phyloP scores from a whole-genome alignment of 139 green algal genomes.

The Chlorella sp. region DNA sequence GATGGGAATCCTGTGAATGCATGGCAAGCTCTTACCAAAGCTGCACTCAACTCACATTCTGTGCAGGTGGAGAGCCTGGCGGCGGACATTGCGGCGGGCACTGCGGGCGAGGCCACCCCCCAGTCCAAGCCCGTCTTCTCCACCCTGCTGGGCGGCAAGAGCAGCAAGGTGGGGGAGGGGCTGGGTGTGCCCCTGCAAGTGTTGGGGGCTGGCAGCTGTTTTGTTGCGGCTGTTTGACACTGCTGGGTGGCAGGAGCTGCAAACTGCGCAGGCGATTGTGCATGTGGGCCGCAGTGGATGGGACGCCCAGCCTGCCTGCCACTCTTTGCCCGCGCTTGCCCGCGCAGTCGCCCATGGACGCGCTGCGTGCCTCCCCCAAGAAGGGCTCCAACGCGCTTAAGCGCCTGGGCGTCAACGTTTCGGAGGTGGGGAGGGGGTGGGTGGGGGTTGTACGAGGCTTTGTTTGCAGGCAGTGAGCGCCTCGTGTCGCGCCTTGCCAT shows the following conservation, averaged over 20 bases:
- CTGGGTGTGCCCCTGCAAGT: neutral
- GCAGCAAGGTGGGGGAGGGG: neutral
- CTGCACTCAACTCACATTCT: neutral
- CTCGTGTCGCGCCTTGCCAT: neutral
- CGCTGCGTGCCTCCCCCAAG: neutral
- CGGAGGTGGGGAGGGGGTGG: neutral
- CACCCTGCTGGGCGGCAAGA: conserved; percentile 19
- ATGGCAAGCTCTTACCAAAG: neutral
- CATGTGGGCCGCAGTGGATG: neutral
- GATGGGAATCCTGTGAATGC: neutral
- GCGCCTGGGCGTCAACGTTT: conserved; percentile 21
- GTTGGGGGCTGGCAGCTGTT: neutral
- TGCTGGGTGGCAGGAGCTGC: neutral
- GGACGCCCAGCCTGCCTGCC: neutral
- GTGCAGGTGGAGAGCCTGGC: conserved; percentile 24
- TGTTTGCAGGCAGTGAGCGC: neutral
- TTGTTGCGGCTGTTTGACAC: neutral
- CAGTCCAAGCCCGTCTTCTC: conserved; percentile 20
- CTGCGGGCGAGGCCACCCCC: neutral
- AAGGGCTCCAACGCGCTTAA: conserved; percentile 24
- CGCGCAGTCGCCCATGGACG: neutral
- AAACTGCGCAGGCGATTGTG: neutral
- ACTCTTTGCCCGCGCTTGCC: neutral
- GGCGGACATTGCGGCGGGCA: conserved; percentile 6
- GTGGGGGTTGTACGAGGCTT: neutral